Evolutionary conservation across 2,329 filamentous ascomycete genomes (phyloP).

Genomic region (Cytospora piceae): DNA sequence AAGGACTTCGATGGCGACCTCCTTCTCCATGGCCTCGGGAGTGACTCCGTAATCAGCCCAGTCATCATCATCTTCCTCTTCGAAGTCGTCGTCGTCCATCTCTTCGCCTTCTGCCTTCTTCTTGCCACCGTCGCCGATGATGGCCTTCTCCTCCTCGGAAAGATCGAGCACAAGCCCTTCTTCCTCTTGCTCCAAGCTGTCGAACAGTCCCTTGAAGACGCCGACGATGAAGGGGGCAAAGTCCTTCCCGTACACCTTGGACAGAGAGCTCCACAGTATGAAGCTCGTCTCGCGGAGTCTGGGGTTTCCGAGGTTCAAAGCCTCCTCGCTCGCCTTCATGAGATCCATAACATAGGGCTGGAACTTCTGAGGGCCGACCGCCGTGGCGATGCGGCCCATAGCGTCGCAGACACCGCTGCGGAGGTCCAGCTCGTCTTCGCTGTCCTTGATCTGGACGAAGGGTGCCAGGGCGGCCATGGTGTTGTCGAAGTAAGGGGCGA

Average conservation of each 20-base stretch:
- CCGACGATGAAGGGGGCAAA: constrained; percentile 79
- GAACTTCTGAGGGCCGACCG: constrained; percentile 85
- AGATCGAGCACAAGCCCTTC: constrained; percentile 82
- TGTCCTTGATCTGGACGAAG: constrained; percentile 85
- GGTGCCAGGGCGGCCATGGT: constrained; percentile 88
- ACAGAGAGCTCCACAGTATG: constrained; percentile 92
- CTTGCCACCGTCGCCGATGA: constrained; percentile 74
- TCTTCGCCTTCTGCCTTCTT: constrained; percentile 66
- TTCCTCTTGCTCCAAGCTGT: constrained; percentile 84
- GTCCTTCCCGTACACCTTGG: constrained; percentile 88
- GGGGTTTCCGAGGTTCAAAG: constrained; percentile 83
- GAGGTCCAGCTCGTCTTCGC: constrained; percentile 86
- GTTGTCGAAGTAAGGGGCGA: constrained; percentile 88
- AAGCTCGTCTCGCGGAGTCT: constrained; percentile 95
- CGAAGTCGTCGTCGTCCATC: constrained; percentile 58
- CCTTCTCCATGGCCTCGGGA: constrained; percentile 91
- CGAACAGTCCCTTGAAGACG: constrained; percentile 78
- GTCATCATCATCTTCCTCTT: constrained; percentile 72
- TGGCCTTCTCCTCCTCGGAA: constrained; percentile 72
- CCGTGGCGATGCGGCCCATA: constrained; percentile 88
- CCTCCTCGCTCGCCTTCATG: constrained; percentile 92
- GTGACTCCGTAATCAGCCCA: constrained; percentile 88
- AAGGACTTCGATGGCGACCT: constrained; percentile 93
- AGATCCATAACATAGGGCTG: constrained; percentile 88
- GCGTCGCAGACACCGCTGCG: constrained; percentile 89